Base-by-base conservation (phyloP, 1,284 basidiomycete genomes). In the Volvariella volvacea region DNA sequence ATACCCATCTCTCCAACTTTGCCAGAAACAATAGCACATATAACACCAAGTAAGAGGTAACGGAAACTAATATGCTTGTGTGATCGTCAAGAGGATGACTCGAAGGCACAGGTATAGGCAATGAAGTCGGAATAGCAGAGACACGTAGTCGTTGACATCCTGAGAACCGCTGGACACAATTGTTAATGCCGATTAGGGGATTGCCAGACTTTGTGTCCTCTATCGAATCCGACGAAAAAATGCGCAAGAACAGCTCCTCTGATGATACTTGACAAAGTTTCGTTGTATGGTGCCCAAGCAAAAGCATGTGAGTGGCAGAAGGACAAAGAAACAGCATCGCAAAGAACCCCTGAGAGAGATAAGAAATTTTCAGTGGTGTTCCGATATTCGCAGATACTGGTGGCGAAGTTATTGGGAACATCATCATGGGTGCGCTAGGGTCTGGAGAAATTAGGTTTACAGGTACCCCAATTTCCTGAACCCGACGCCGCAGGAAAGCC, bases 341-440 rank as follows among this genome's bases (percentile, higher is more conserved):
- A 59, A 79, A 86, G 49, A 81, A 65, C 3, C 66, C 62, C 0
- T 76, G 68, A 6, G 80, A 73, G 8, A 75, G 64, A 50, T 78
- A 78, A 20, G 60, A 63, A 30, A 84, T 70, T 3, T 52, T 66
- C n/a, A 76, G 56, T 41, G n/a, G 30, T 30, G 15, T 47, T 48
- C 33, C 22, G 21, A 6, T 31, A 32, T 32, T 22, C 15, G 15
- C 7, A 15, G 15, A 16, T 15, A 16, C n/a, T 15, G n/a, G 36
- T 31, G 22, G 32, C 21, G 46, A 44, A 1, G 39, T 31, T 36
- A 8, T 15, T 36, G 34, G 34, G 50, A 66, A 63, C 4, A 47
- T 49, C 22, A 43, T 44, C 39, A 42, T 47, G 2, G 57, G 54
- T 9, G 55, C 44, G 8, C 54, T 55, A 3, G 61, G 65, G 53